Percentiles rank a stretch among this genome's conserved stretches.
These are phyloP conservation scores for Aspergillus piperis DNA, from an alignment of 2,329 filamentous ascomycete genomes.

Conservation along the genomic window DNA sequence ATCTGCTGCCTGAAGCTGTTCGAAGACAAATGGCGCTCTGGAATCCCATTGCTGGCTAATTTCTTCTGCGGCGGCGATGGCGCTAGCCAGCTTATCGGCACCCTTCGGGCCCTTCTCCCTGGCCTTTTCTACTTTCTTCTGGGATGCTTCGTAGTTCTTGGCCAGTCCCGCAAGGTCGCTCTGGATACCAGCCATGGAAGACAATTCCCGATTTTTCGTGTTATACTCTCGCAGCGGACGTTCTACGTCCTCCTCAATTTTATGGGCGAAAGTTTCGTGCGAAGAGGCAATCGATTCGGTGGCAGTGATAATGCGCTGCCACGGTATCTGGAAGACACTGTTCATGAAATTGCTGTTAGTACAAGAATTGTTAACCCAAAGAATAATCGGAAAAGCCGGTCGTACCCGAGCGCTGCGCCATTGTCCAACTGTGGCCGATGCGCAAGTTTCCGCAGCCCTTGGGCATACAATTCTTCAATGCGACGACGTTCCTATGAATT, in stretches of 20 bases:
- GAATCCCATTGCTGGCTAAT: slow-evolving; percentile 88
- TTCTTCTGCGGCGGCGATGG: slow-evolving; percentile 71
- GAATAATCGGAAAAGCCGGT: slow-evolving; percentile 16
- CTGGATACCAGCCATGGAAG: slow-evolving; percentile 77
- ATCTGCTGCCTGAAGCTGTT: slow-evolving; percentile 86
- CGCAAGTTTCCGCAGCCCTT: slow-evolving; percentile 77
- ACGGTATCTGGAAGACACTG: slow-evolving; percentile 87
- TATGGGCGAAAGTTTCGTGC: slow-evolving; percentile 76
- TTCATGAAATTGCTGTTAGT: slow-evolving; percentile 15
- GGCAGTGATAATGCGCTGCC: slow-evolving; percentile 81
- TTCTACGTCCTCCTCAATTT: slow-evolving; percentile 88
- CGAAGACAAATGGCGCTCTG: slow-evolving; percentile 91
- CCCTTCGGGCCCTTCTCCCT: slow-evolving; percentile 73
- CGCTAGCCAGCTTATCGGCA: slow-evolving; percentile 74
- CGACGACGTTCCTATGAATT: slow-evolving; percentile 77
- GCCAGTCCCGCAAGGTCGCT: slow-evolving; percentile 78
- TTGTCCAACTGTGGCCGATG: slow-evolving; percentile 73
- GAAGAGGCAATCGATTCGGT: slow-evolving; percentile 79
- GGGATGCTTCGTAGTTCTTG: slow-evolving; percentile 79
- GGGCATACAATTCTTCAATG: slow-evolving; percentile 86
- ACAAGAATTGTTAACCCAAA: not conserved
- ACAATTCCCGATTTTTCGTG: slow-evolving; percentile 70
- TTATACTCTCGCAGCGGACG: slow-evolving; percentile 75
- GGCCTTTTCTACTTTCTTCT: slow-evolving; percentile 83
- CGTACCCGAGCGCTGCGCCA: slow-evolving; percentile 82